These are phyloP conservation scores for Rostrohypoxylon terebratum DNA, from an alignment of 495 filamentous ascomycete genomes.

Conservation along the genomic window DNA sequence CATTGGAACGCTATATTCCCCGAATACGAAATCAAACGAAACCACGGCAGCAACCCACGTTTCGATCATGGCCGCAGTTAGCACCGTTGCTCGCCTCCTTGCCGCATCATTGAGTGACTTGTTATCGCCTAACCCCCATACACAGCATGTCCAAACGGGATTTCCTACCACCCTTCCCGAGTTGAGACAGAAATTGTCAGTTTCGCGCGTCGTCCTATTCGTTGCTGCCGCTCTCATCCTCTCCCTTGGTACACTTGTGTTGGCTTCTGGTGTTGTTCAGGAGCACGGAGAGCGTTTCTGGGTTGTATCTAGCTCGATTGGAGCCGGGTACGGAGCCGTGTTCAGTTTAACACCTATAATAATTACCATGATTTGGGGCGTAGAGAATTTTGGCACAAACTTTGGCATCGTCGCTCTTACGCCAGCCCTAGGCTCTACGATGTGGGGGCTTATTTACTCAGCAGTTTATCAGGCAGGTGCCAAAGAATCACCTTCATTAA, in stretches of 20 bases:
- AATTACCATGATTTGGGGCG: conserved; percentile 94
- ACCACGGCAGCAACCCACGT: conserved; percentile 88
- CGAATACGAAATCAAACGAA: conserved; percentile 59
- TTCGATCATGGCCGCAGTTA: conserved; percentile 88
- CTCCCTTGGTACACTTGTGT: conserved; percentile 77
- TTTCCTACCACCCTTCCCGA: conserved; percentile 49
- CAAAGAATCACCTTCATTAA: conserved; percentile 42
- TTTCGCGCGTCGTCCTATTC: conserved; percentile 86
- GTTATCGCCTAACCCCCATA: conserved; percentile 75
- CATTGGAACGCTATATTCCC: conserved; percentile 83
- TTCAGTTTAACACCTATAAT: conserved; percentile 93
- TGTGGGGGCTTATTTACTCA: conserved; percentile 88
- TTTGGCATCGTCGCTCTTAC: conserved; percentile 95
- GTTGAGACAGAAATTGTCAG: conserved; percentile 58
- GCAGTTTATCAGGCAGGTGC: conserved; percentile 78
- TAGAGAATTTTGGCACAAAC: conserved; percentile 98
- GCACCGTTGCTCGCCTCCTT: conserved; percentile 85
- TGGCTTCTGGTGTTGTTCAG: conserved; percentile 78
- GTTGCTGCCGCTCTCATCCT: conserved; percentile 78
- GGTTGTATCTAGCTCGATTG: conserved; percentile 81
- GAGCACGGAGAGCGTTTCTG: conserved; percentile 77
- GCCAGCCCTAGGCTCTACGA: conserved; percentile 83
- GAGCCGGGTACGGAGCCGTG: conserved; percentile 90
- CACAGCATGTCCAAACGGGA: conserved; percentile 55
- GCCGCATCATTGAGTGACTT: conserved; percentile 89